These are phyloP conservation scores for Plasmodium vinckei DNA, from an alignment of 169 alveolate genomes.

Conservation along the genomic window DNA sequence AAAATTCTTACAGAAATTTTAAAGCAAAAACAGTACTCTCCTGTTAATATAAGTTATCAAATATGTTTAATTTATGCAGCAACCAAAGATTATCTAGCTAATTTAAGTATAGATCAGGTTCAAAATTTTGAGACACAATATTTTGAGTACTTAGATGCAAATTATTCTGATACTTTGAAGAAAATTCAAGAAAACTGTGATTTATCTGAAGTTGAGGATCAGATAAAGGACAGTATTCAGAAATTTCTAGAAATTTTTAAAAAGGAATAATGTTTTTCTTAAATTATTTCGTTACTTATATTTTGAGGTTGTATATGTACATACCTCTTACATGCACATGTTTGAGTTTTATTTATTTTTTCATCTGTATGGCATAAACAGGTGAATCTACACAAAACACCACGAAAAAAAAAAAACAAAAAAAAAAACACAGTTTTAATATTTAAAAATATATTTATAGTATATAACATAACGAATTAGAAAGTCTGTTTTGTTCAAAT, in stretches of 20 bases:
- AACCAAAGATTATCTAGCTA: constrained; percentile 86
- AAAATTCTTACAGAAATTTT: constrained; percentile 93
- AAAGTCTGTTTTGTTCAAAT: not conserved
- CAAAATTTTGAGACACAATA: constrained; percentile 78
- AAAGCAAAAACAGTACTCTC: constrained; percentile 91
- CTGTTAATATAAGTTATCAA: constrained; percentile 86
- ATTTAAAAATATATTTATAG: no score
- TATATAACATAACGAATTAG: no score
- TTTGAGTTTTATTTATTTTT: no score
- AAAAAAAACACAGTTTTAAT: no score
- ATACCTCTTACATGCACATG: no score
- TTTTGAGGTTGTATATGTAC: no score
- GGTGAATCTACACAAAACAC: no score
- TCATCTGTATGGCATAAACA: no score
- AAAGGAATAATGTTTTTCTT: not conserved
- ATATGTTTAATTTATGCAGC: constrained; percentile 89
- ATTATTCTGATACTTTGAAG: constrained; percentile 32
- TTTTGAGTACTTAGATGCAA: constrained; percentile 24
- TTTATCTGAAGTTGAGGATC: constrained; percentile 58
- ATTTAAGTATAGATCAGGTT: constrained; percentile 82
- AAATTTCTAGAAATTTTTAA: constrained; percentile 45
- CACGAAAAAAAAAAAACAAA: no score
- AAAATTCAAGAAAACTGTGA: constrained; percentile 59
- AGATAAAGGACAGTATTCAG: constrained; percentile 57
- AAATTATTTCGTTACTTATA: no score